Conservation (phyloP, 768 basidiomycete genomes). For the Vararia minispora region DNA sequence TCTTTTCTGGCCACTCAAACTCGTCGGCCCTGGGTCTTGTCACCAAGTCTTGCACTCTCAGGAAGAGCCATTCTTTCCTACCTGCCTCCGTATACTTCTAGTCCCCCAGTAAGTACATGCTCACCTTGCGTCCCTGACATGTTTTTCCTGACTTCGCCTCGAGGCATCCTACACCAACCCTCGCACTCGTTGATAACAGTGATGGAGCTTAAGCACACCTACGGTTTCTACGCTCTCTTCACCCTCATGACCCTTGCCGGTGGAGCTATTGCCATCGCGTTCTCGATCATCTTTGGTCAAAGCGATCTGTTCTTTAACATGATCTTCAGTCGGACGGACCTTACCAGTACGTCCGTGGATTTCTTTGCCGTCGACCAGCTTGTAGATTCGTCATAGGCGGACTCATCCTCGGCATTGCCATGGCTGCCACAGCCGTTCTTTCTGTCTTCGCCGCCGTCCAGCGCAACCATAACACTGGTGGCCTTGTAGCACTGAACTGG, state of each 20-base stretch:
- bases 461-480: slow-evolving; percentile 53
- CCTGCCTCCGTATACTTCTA: too few relatives aligned
- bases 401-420: slow-evolving; percentile 50
- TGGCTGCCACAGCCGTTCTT: slow-evolving; percentile 56
- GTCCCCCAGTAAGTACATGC: too few relatives aligned
- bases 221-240: slow-evolving; percentile 63
- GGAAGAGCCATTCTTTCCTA: not conserved
- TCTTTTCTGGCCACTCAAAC: slow-evolving; percentile 1
- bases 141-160: too few relatives aligned
- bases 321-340: slow-evolving; percentile 44
- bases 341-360: slow-evolving; percentile 39
- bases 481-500: slow-evolving; percentile 73
- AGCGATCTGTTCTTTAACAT: slow-evolving; percentile 66
- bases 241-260: slow-evolving; percentile 62
- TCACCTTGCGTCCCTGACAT: too few relatives aligned
- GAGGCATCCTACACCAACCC: too few relatives aligned
- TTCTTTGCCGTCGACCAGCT: not conserved
- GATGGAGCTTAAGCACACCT: slow-evolving; percentile 32
- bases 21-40: slow-evolving; percentile 5
- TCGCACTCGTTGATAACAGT: not conserved
- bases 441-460: slow-evolving; percentile 66
- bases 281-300: slow-evolving; percentile 63
- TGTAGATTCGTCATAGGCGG: slow-evolving; percentile 40
- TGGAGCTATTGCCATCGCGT: slow-evolving; percentile 48
- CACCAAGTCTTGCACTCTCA: not conserved